A percentile compares a stretch with the other conserved stretches of the same genome.
Evolutionary conservation across 768 basidiomycete genomes (phyloP).

Genomic region (Tephrocybe rancida): DNA sequence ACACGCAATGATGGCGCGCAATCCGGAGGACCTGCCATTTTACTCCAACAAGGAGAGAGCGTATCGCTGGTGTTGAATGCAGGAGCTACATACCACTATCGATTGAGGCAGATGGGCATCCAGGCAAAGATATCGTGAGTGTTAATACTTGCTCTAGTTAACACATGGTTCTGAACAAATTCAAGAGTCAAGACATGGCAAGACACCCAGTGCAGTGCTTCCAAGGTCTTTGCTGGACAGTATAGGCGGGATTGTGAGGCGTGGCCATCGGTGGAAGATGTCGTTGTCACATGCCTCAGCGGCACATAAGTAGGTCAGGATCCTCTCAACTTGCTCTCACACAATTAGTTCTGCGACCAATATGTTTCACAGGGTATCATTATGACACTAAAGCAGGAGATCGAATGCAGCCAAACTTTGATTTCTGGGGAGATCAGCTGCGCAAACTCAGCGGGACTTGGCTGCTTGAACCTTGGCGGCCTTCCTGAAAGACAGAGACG

Average conservation of each 20-base stretch:
- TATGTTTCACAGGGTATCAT: background rate
- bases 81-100: constrained; percentile 50
- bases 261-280: constrained; percentile 22
- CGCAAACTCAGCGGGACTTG: constrained; percentile 26
- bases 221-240: constrained; percentile 26
- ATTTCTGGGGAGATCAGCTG: background rate
- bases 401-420: background rate
- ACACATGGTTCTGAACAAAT: background rate
- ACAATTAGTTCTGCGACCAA: background rate
- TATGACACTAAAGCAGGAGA: background rate
- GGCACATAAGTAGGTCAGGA: constrained; percentile 11
- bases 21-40: constrained; percentile 33
- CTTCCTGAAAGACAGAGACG: constrained; percentile 23
- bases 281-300: constrained; percentile 19
- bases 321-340: background rate
- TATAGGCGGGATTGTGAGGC: constrained; percentile 14
- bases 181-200: constrained; percentile 47
- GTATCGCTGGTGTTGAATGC: constrained; percentile 51
- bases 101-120: constrained; percentile 37
- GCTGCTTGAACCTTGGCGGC: constrained; percentile 35
- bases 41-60: constrained; percentile 41
- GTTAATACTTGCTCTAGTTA: background rate
- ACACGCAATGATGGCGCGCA: constrained; percentile 29
- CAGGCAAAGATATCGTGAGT: constrained; percentile 50
- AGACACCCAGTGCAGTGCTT: constrained; percentile 38